Conservation (phyloP, 805 yeast genomes). For the Starmera dryadoides region DNA sequence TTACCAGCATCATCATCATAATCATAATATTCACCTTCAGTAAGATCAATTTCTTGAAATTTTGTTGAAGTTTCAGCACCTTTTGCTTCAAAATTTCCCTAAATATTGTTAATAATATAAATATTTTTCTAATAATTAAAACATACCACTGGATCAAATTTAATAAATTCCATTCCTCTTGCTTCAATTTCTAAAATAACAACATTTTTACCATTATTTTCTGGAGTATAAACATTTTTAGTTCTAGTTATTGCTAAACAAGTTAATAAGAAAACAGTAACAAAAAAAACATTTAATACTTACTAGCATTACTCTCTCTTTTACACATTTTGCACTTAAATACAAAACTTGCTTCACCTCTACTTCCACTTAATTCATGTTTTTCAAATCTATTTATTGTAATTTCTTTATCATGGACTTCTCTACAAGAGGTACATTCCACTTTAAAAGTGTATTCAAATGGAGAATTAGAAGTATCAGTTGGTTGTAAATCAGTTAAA, state of each 20-base stretch:
- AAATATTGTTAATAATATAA: not conserved
- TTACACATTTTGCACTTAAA: conserved; percentile 67
- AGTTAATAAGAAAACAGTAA: not conserved
- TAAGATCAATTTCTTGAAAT: conserved; percentile 61
- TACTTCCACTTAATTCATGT: conserved; percentile 58
- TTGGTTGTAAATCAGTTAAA: conserved; percentile 40
- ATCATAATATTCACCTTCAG: conserved; percentile 89
- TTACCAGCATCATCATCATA: conserved; percentile 79
- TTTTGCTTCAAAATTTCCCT: conserved; percentile 48
- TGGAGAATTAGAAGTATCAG: conserved; percentile 52
- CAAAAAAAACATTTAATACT: not conserved
- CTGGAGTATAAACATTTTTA: conserved; percentile 22
- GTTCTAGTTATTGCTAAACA: conserved; percentile 16
- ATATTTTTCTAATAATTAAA: too few species aligned
- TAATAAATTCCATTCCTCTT: conserved; percentile 72
- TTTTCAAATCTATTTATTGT: conserved; percentile 60
- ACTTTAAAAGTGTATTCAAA: conserved; percentile 72
- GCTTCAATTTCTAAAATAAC: conserved; percentile 66
- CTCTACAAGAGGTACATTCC: conserved; percentile 75
- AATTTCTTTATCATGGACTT: conserved; percentile 63
- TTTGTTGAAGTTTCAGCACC: conserved; percentile 44
- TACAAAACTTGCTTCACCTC: conserved; percentile 80
- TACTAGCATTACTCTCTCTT: conserved; percentile 16
- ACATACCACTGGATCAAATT: conserved; percentile 49
- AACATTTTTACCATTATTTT: conserved; percentile 35